Conservation (phyloP, 169 alveolate genomes). For the Theileria parva region DNA sequence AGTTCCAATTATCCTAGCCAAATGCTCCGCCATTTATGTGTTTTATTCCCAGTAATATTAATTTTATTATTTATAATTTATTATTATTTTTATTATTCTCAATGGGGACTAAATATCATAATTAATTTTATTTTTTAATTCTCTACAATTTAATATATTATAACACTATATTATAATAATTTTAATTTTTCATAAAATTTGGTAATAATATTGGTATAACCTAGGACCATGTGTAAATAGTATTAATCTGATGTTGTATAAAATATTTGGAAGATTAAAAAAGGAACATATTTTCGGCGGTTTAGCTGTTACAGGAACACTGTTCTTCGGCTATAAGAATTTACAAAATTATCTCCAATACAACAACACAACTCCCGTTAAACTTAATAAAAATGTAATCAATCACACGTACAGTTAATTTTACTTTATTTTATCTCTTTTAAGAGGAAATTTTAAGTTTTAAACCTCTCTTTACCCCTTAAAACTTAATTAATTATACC, state of each 20-base stretch:
- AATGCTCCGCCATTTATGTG: conserved; percentile 94
- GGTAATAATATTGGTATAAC: neutral
- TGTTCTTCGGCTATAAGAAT: conserved; percentile 5
- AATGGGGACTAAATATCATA: conserved; percentile 1
- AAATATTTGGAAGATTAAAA: neutral
- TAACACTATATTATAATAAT: neutral
- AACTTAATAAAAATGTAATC: neutral
- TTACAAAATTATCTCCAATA: neutral
- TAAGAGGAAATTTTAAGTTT: neutral
- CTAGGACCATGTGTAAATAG: neutral
- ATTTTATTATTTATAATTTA: neutral
- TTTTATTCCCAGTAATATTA: neutral
- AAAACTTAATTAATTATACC: neutral
- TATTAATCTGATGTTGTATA: neutral
- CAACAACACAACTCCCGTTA: neutral
- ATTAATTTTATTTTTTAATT: neutral
- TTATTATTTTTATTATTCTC: neutral
- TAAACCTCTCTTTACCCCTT: neutral
- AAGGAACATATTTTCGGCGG: neutral
- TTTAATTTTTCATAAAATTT: too few relatives aligned
- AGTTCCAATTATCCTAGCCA: conserved; percentile 97
- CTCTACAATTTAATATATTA: neutral
- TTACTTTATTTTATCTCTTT: too few relatives aligned
- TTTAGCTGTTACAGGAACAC: neutral
- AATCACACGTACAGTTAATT: neutral